A percentile compares a stretch with the other conserved stretches of the same genome.
phyloP scores from a whole-genome alignment of 768 basidiomycete genomes.

The Kwoniella sp. region DNA sequence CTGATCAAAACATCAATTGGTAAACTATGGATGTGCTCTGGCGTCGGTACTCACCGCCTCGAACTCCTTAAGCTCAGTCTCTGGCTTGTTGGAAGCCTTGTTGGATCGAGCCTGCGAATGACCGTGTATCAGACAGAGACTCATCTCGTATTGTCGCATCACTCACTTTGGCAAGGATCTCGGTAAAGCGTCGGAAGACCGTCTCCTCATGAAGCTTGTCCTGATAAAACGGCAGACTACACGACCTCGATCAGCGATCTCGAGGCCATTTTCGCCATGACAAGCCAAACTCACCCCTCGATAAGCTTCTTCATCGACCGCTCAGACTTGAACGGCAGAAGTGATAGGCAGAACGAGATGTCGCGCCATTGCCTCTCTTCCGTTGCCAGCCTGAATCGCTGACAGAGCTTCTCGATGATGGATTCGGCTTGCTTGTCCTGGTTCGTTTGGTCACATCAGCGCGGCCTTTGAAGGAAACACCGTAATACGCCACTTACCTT shows the following conservation, averaged over 20 bases:
- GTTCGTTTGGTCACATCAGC: neutral
- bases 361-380: slow-evolving; percentile 96
- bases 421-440: slow-evolving; percentile 97
- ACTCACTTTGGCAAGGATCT: slow-evolving; percentile 81
- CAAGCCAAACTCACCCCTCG: slow-evolving; percentile 57
- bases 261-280: neutral
- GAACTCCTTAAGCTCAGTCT: slow-evolving; percentile 90
- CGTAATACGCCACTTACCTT: slow-evolving; percentile 59
- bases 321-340: slow-evolving; percentile 95
- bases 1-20: slow-evolving; percentile 51
- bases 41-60: slow-evolving; percentile 60
- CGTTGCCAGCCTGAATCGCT: slow-evolving; percentile 81
- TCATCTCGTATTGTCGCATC: no score
- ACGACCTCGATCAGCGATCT: no score
- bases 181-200: slow-evolving; percentile 76
- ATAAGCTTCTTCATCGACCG: slow-evolving; percentile 92
- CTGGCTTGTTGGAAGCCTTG: slow-evolving; percentile 87
- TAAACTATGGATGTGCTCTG: neutral
- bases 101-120: slow-evolving; percentile 68
- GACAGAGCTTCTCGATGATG: slow-evolving; percentile 95
- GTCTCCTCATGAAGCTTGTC: slow-evolving; percentile 88
- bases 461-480: neutral
- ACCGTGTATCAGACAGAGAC: neutral
- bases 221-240: slow-evolving; percentile 76
- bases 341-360: slow-evolving; percentile 88